phyloP scores from a whole-genome alignment of 2,329 filamentous ascomycete genomes.

The Diplodia mutila region DNA sequence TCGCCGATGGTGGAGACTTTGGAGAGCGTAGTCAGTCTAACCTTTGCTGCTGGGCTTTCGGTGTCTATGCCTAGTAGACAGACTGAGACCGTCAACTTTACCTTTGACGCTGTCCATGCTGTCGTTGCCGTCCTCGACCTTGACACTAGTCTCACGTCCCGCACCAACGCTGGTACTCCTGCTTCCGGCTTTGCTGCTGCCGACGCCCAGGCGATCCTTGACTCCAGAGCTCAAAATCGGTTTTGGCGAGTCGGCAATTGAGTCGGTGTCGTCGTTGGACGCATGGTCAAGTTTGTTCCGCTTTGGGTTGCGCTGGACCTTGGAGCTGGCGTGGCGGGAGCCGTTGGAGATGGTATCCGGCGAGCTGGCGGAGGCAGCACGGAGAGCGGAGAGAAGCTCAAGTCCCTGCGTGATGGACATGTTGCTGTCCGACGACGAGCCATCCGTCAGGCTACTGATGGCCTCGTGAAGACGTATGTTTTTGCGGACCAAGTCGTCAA shows the following conservation, averaged over 20 bases:
- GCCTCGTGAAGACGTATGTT: slow-evolving; percentile 54
- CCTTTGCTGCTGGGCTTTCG: slow-evolving; percentile 28
- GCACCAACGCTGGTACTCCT: slow-evolving; percentile 50
- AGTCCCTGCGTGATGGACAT: slow-evolving; percentile 46
- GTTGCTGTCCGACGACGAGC: slow-evolving; percentile 48
- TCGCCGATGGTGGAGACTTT: slow-evolving; percentile 25
- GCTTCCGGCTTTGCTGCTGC: slow-evolving; percentile 42
- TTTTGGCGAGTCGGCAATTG: slow-evolving; percentile 42
- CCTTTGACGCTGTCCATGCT: slow-evolving; percentile 51
- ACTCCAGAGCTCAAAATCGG: slow-evolving; percentile 19
- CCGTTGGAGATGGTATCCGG: slow-evolving; percentile 44
- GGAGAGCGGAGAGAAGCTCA: slow-evolving; percentile 52
- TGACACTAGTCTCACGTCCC: slow-evolving; percentile 55
- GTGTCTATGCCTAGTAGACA: slow-evolving; percentile 17
- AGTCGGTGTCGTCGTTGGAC: slow-evolving; percentile 42
- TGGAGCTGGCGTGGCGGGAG: slow-evolving; percentile 44
- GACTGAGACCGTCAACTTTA: slow-evolving; percentile 32
- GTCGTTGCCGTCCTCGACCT: slow-evolving; percentile 52
- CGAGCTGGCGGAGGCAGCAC: slow-evolving; percentile 34
- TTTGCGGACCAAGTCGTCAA: slow-evolving; percentile 52
- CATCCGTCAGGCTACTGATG: slow-evolving; percentile 48
- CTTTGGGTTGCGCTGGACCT: slow-evolving; percentile 43
- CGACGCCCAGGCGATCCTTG: slow-evolving; percentile 35
- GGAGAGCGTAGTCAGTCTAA: slow-evolving; percentile 24
- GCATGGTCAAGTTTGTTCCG: slow-evolving; percentile 40